Conservation (phyloP, 345 rosid species). For the Barbarea vulgaris region DNA sequence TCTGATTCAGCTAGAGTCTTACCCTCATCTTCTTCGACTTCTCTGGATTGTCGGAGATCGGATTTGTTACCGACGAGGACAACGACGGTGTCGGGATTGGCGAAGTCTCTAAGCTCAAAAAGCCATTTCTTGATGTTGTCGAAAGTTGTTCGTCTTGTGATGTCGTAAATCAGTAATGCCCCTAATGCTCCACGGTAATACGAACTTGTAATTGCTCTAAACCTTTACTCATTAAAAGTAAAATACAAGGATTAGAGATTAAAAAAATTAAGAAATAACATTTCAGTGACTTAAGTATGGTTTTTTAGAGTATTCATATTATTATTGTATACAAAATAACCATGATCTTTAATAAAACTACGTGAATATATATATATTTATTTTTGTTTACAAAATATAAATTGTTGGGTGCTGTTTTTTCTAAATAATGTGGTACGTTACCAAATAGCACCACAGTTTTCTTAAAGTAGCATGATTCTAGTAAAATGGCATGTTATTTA, state of each 20-base stretch:
- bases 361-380: not conserved
- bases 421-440: too few relatives aligned
- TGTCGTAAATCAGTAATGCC: conserved; percentile 77
- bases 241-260: not conserved
- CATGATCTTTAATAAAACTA: not conserved
- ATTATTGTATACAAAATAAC: not conserved
- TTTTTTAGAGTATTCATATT: not conserved
- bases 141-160: conserved; percentile 65
- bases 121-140: conserved; percentile 74
- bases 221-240: conserved; percentile 45
- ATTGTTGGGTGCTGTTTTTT: too few relatives aligned
- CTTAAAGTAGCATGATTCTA: not conserved
- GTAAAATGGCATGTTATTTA: not conserved
- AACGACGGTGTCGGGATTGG: conserved; percentile 63
- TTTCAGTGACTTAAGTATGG: not conserved
- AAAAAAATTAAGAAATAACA: not conserved
- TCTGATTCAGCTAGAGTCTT: conserved; percentile 60
- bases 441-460: too few relatives aligned
- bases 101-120: conserved; percentile 63
- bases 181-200: conserved; percentile 93
- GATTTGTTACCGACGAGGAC: conserved; percentile 82
- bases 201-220: conserved; percentile 89
- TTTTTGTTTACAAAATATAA: too few relatives aligned
- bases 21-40: conserved; percentile 73
- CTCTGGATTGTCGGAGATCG: conserved; percentile 56